These are phyloP conservation scores for Inga oerstediana DNA, from an alignment of 306 rosid species.

Conservation along the genomic window DNA sequence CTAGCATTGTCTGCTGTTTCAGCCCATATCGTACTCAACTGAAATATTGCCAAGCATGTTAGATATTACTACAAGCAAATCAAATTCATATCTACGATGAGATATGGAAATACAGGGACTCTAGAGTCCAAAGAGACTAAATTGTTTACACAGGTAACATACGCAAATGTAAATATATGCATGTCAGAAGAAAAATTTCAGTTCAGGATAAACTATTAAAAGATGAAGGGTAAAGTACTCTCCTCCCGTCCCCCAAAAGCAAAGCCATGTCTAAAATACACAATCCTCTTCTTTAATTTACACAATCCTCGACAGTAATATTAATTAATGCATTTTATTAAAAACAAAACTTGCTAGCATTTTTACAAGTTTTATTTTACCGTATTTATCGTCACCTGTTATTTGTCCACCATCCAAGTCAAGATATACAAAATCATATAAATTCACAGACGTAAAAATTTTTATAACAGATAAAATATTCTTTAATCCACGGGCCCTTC, in stretches of 20 bases:
- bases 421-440: not conserved
- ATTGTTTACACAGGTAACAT: too few relatives aligned
- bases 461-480: not conserved
- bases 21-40: slow-evolving; percentile 99
- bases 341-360: not conserved
- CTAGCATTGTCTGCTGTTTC: slow-evolving; percentile 98
- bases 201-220: not conserved
- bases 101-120: not conserved
- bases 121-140: not conserved
- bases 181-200: slow-evolving; percentile 2
- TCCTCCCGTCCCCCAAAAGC: not conserved
- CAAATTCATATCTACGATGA: slow-evolving; percentile 15
- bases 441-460: not conserved
- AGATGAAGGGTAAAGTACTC: not conserved
- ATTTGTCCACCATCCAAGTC: slow-evolving; percentile 18
- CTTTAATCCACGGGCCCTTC: not conserved
- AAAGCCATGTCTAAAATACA: not conserved
- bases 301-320: not conserved
- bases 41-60: slow-evolving; percentile 40
- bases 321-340: not conserved
- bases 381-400: not conserved
- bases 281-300: not conserved
- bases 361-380: not conserved
- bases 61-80: slow-evolving; percentile 3
- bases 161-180: slow-evolving; percentile 7